These are phyloP conservation scores for Heliocybe sulcata DNA, from an alignment of 1,284 basidiomycete genomes.

Conservation along the genomic window DNA sequence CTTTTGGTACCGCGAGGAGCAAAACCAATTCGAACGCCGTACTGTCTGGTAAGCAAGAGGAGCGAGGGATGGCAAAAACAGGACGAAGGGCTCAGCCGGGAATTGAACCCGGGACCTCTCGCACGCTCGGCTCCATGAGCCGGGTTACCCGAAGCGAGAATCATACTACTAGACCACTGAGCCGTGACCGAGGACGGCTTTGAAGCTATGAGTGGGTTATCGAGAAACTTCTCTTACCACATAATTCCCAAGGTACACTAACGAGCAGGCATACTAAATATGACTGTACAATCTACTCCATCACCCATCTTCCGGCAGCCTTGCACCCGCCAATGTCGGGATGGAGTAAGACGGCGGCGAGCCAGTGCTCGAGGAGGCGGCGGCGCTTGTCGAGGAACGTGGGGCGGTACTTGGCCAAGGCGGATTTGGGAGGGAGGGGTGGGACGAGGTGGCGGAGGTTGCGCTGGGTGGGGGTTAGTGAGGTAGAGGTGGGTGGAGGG, in stretches of 20 bases:
- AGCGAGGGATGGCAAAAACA: too few species aligned
- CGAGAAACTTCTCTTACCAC: too few species aligned
- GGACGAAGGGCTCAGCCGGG: slow-evolving; percentile 9
- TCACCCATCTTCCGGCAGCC: slow-evolving; percentile 59
- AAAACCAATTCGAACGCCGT: too few species aligned
- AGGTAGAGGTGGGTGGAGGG: background rate
- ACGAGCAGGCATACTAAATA: too few species aligned
- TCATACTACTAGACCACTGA: slow-evolving; percentile 8
- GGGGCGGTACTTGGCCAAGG: slow-evolving; percentile 58
- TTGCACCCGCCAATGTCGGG: slow-evolving; percentile 64
- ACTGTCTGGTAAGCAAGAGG: too few species aligned
- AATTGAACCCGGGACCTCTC: slow-evolving; percentile 13
- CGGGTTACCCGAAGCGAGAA: slow-evolving; percentile 10
- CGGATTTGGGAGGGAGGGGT: slow-evolving; percentile 61
- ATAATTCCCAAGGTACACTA: too few species aligned
- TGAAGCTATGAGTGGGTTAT: too few species aligned
- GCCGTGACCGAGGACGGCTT: slow-evolving; percentile 1
- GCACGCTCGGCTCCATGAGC: background rate
- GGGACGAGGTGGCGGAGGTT: slow-evolving; percentile 47
- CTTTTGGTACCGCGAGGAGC: too few species aligned
- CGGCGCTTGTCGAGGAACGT: slow-evolving; percentile 68
- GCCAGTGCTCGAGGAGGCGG: slow-evolving; percentile 59
- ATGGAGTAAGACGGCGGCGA: slow-evolving; percentile 58
- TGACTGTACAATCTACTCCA: slow-evolving; percentile 26
- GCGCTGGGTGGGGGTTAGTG: slow-evolving; percentile 20